Conservation (phyloP, 2,329 filamentous ascomycete species). For the Sporothrix euskadiensis region DNA sequence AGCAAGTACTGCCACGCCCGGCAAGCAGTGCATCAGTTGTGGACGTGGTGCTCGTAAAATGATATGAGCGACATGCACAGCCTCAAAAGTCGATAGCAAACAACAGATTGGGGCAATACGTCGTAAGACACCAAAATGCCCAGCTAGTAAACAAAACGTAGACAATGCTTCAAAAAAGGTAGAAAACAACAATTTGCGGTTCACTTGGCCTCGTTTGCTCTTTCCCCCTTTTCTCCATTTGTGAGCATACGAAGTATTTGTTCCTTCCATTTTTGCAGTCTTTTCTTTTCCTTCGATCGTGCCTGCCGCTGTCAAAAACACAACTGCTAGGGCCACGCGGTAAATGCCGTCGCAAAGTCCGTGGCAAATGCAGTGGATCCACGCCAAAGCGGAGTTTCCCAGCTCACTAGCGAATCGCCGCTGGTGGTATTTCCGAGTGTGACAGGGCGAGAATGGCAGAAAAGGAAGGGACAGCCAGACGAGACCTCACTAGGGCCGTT, state of each 20-base stretch:
- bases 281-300: not conserved
- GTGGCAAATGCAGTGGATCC: not conserved
- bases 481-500: slow-evolving; percentile 2
- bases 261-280: not conserved
- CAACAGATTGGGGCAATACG: not conserved
- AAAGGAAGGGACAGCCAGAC: slow-evolving; percentile 2
- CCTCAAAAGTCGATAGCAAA: not conserved
- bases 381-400: slow-evolving; percentile 8
- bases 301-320: not conserved
- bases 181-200: not conserved
- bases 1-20: slow-evolving; percentile 2
- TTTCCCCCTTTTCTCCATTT: not conserved
- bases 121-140: not conserved
- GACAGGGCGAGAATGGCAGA: not conserved
- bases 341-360: slow-evolving; percentile 21
- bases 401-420: not conserved
- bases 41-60: not conserved
- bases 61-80: slow-evolving; percentile 4
- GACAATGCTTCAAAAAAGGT: not conserved
- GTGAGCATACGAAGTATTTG: not conserved
- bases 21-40: not conserved
- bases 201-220: not conserved
- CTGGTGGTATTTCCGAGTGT: slow-evolving; percentile 3
- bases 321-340: slow-evolving; percentile 3
- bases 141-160: not conserved